Base-by-base conservation (phyloP, 1,284 basidiomycete species). In the Ganoderma lingzhi region DNA sequence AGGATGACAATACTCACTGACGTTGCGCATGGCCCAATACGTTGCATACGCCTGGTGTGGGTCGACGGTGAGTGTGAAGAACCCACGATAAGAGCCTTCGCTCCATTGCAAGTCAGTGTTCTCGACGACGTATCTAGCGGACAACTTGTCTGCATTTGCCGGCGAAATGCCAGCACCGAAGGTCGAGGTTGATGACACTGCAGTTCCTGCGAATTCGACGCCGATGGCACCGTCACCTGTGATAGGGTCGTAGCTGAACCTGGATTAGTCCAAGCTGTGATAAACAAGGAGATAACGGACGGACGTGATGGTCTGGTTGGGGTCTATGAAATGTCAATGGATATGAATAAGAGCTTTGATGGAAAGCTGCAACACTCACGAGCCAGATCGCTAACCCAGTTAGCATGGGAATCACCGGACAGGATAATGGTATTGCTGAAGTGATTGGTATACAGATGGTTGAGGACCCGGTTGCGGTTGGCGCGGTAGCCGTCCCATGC, bases 121-220 rank as follows among this genome's bases (percentile, higher is more conserved):
- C 51, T 79, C 79, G 19, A 74, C 77, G 10, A 89, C 85, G 41
- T 23, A 59, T 58, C 53, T 32, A 2, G 53, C 53, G 14, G 85
- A 87, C 32, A 84, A 79, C 14, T 74, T 76, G 70, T 89, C 83
- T 23, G 85, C 84, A 14, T 74, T 75, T 17, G 76, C 80, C n/a
- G 84, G 84, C 1, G 76, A 70, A 59, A 86, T 80, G 56, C 78
- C 81, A 12, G 81, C 66, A 9, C 88, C 88, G 76, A 90, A 88
- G 0, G 85, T 75, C 6, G 87, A 87, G 1, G 79, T 76, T 0
- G 88, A 89, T 0, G 88, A 87, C 14, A 91, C 89, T 1, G 88
- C 88, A 0, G 90, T 90, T 2, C 89, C 90, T 2, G 89, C 89
- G 74, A 91, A 91, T 77, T 92, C 88, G 51, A 92, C 90, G 10